Conservation (phyloP, 2,329 filamentous ascomycete genomes). For the Calonectria naviculata region DNA sequence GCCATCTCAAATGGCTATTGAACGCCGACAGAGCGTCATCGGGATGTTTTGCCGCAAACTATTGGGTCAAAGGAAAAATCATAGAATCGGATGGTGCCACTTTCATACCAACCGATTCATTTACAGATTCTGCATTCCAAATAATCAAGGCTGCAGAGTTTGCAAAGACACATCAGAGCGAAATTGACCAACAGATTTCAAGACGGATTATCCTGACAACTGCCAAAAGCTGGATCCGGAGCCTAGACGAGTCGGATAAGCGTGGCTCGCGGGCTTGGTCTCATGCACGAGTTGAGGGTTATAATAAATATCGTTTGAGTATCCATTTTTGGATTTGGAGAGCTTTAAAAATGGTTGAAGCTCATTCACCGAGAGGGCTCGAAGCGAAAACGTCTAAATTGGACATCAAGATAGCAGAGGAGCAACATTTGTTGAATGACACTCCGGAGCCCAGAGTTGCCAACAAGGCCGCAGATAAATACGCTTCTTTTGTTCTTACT, state of each 20-base stretch:
- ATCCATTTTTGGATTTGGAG: neutral
- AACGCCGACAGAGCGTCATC: neutral
- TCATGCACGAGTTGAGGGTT: neutral
- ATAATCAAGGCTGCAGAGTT: neutral
- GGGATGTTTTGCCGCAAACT: neutral
- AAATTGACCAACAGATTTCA: neutral
- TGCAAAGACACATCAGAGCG: neutral
- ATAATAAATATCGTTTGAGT: neutral
- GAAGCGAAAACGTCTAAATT: neutral
- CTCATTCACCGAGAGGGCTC: too few relatives aligned
- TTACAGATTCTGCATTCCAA: neutral
- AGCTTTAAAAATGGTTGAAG: neutral
- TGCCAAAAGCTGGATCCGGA: neutral
- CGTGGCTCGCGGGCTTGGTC: neutral
- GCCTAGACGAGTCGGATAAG: neutral
- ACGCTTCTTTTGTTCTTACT: neutral
- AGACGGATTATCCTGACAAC: neutral
- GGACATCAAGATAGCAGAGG: neutral
- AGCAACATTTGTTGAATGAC: too few relatives aligned
- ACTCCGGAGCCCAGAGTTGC: neutral
- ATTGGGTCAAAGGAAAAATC: neutral
- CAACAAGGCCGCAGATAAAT: neutral
- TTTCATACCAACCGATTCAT: neutral
- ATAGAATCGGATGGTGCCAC: neutral
- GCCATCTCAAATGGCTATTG: neutral